These are phyloP conservation scores for Amorphotheca resinae DNA, from an alignment of 495 filamentous ascomycete genomes.

Conservation along the genomic window DNA sequence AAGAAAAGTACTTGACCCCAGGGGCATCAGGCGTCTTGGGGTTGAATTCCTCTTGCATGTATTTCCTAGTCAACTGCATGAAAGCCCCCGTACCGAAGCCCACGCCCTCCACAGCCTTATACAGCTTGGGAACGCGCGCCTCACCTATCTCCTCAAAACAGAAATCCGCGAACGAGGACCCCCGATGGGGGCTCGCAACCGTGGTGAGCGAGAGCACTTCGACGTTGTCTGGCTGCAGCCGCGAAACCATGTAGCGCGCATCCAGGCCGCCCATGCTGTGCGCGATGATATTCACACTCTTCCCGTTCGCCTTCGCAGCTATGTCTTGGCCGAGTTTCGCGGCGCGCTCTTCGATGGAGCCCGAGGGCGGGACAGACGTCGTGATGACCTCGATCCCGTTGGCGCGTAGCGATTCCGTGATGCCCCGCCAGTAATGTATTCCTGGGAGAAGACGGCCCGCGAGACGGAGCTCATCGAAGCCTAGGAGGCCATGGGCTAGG, in stretches of 20 bases:
- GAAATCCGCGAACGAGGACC: constrained; percentile 76
- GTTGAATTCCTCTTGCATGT: constrained; percentile 80
- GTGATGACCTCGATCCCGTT: constrained; percentile 71
- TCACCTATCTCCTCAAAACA: constrained; percentile 59
- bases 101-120: constrained; percentile 50
- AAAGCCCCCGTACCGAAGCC: constrained; percentile 76
- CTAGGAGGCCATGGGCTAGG: constrained; percentile 81
- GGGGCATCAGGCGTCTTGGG: constrained; percentile 59
- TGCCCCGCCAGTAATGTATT: constrained; percentile 87
- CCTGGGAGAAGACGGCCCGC: constrained; percentile 59
- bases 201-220: constrained; percentile 69
- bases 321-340: constrained; percentile 53
- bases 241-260: constrained; percentile 84
- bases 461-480: constrained; percentile 74
- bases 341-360: constrained; percentile 67
- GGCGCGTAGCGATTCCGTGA: constrained; percentile 60
- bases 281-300: constrained; percentile 80
- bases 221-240: constrained; percentile 44
- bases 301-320: constrained; percentile 49
- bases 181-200: constrained; percentile 78
- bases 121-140: constrained; percentile 50
- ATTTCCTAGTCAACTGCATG: constrained; percentile 64
- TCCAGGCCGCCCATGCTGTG: constrained; percentile 72
- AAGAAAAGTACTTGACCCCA: constrained; percentile 81
- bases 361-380: constrained; percentile 65